Conservation (phyloP, 129 eudicot species). For the Saposhnikovia divaricata region DNA sequence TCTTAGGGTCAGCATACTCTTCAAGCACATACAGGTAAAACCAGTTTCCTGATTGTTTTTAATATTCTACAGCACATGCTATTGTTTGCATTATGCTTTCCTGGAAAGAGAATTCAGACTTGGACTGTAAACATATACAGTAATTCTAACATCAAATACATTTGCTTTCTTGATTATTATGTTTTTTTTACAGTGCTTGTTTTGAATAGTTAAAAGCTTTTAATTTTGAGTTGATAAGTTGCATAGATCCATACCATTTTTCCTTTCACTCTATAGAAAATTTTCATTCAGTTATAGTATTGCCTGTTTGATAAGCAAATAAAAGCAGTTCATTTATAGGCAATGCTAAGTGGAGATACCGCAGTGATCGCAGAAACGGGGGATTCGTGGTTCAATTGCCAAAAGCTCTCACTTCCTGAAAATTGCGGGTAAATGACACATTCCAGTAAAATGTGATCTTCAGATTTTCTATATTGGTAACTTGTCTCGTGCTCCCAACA, state of each 20-base stretch:
- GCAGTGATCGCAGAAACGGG: slow-evolving; percentile 96
- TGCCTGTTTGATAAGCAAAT: slow-evolving; percentile 4
- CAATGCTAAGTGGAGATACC: slow-evolving; percentile 56
- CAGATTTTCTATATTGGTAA: neutral
- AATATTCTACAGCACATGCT: neutral
- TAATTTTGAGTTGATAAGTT: neutral
- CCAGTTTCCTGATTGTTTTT: neutral
- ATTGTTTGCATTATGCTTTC: neutral
- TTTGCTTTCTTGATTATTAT: neutral
- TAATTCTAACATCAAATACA: neutral
- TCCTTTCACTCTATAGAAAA: too few relatives aligned
- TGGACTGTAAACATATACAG: neutral
- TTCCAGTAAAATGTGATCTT: neutral
- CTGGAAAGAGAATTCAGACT: neutral
- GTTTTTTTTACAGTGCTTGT: neutral
- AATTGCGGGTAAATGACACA: slow-evolving; percentile 55
- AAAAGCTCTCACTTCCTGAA: slow-evolving; percentile 74
- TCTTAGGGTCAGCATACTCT: slow-evolving; percentile 39
- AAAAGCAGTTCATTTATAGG: slow-evolving; percentile 30
- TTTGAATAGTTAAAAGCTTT: neutral
- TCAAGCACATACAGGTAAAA: slow-evolving; percentile 77
- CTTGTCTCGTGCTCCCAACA: neutral
- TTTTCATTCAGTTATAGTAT: neutral
- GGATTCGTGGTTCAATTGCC: slow-evolving; percentile 95
- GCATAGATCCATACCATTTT: neutral